A percentile compares a stretch with the other conserved stretches of the same genome.
Evolutionary conservation across 257 asterid species (phyloP).

Genomic region (Haberlea rhodopensis): DNA sequence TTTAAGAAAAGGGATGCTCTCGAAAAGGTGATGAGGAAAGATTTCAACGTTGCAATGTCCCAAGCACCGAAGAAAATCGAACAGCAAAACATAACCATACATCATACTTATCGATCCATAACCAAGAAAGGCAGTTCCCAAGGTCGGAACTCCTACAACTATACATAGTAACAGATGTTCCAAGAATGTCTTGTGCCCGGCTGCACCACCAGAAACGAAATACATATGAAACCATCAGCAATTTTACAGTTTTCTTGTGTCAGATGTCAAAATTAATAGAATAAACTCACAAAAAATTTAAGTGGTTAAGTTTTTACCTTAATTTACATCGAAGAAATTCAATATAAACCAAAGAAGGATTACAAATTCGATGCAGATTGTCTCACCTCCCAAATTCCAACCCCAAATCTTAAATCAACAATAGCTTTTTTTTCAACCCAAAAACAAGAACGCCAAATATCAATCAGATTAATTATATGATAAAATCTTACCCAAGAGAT

Average conservation of each 20-base stretch:
- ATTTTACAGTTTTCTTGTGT: background rate
- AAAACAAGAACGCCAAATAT: no score
- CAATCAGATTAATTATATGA: no score
- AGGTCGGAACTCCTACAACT: conserved; percentile 61
- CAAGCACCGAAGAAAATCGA: conserved; percentile 83
- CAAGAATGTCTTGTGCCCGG: conserved; percentile 76
- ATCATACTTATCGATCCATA: conserved; percentile 65
- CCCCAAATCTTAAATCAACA: no score
- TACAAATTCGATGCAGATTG: no score
- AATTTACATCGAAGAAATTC: no score
- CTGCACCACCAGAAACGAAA: conserved; percentile 39
- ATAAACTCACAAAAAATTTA: no score
- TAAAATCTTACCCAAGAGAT: no score
- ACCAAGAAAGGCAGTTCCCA: conserved; percentile 67
- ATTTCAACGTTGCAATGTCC: conserved; percentile 81
- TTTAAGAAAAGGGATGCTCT: conserved; percentile 53
- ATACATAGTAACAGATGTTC: conserved; percentile 70
- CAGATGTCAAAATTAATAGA: no score
- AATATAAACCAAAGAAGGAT: no score
- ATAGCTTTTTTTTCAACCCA: no score
- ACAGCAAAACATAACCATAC: conserved; percentile 60
- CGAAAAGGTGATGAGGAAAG: conserved; percentile 50
- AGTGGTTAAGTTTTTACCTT: no score
- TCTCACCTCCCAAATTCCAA: no score
- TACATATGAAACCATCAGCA: conserved; percentile 11